Base-by-base conservation (phyloP, 805 yeast species). In the Ogataea trehaloabstinens region DNA sequence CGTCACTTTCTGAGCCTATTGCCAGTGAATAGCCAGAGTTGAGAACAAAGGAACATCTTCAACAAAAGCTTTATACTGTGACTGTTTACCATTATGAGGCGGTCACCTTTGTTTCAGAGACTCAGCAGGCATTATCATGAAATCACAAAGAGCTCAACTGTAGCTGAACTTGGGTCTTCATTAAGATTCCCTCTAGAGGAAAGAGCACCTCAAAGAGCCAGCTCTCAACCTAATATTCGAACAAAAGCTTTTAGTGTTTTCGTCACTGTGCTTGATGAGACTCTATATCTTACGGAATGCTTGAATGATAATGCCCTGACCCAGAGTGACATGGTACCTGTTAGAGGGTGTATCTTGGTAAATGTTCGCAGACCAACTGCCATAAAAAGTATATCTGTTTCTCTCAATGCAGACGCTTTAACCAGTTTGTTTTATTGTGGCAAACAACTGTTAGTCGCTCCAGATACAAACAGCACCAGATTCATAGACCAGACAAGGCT, bases 401-500 rank as follows among this genome's bases (percentile, higher is more conserved):
- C 45, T 11, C 7, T 47, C 18, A 21, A 11, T 13, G 31, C 17
- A 10, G 31, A 12, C 12, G 16, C 12, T 11, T 11, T 11, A 15
- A 28, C 31, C 10, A 28, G 15, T 17, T 28, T 28, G 16, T 28
- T 28, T 17, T 17, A 15, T 13, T 10, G 16, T 17, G 17, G 31
- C 31, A 13, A 17, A 8, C 31, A 28, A 8, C 15, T 28, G 31
- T 13, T 15, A 10, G 8, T 13, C 12, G 8, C 16, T 10, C 16
- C 16, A 10, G 31, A 28, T 11, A 8, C 31, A 8, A 8, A 17
- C 17, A 28, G 15, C 8, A 12, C 31, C 12, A 15, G 10, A 8
- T 28, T 28, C 31, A 11, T 28, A 8, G 15, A 35, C 13, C 35
- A 45, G 27, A 15, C n/a, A 21, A 38, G 28, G 25, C 15, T 33